Percentiles rank a stretch among this genome's conserved stretches.
Conservation (phyloP, 257 asterid species). For the Linaria vulgaris region DNA sequence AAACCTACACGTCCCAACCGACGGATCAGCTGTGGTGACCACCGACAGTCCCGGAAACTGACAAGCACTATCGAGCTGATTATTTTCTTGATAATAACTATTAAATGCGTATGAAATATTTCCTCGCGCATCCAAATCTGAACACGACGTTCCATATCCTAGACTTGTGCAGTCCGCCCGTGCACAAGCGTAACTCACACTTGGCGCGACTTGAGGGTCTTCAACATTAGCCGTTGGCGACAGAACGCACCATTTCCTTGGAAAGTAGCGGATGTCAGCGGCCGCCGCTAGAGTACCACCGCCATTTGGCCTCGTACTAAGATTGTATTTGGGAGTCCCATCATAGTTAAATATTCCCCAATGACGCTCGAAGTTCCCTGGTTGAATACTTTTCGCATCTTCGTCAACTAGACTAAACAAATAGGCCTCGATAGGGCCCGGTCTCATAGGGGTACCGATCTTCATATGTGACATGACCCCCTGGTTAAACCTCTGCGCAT, state of each 20-base stretch:
- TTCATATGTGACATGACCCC: constrained; percentile 53
- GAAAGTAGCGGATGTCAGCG: constrained; percentile 36
- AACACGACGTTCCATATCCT: constrained; percentile 55
- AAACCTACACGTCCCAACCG: constrained; percentile 57
- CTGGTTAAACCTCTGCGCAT: constrained; percentile 64
- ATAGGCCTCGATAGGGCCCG: constrained; percentile 61
- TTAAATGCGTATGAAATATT: constrained; percentile 66
- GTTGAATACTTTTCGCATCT: constrained; percentile 70
- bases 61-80: constrained; percentile 58
- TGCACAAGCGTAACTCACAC: constrained; percentile 59
- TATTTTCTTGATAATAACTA: constrained; percentile 54
- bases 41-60: constrained; percentile 54
- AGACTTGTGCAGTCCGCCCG: constrained; percentile 68
- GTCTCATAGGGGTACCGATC: constrained; percentile 66
- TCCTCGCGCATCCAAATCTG: constrained; percentile 38
- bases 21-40: constrained; percentile 51
- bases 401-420: constrained; percentile 67
- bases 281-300: constrained; percentile 41
- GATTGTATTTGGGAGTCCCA: constrained; percentile 62
- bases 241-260: constrained; percentile 58
- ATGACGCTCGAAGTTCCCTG: constrained; percentile 72
- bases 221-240: constrained; percentile 44
- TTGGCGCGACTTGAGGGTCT: constrained; percentile 46
- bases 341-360: constrained; percentile 70
- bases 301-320: constrained; percentile 40